Evolutionary conservation across 2,329 filamentous ascomycete species (phyloP).

Genomic region (Epichloe coenophiala): DNA sequence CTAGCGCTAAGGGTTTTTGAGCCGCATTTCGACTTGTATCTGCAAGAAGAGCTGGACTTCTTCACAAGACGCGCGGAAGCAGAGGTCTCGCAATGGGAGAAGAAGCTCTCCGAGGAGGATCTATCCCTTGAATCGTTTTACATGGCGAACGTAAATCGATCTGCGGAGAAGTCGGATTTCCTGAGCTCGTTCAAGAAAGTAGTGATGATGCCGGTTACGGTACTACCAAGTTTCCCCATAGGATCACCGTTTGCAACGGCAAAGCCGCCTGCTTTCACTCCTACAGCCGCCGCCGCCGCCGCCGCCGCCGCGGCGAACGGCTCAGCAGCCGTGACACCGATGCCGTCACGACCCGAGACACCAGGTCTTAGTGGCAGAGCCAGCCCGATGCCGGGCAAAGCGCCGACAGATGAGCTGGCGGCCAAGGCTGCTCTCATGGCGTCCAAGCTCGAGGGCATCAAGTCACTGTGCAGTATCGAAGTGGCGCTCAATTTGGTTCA

Average conservation of each 20-base stretch:
- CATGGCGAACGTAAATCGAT: conserved; percentile 89
- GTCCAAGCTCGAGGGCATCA: conserved; percentile 84
- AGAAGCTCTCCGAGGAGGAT: conserved; percentile 80
- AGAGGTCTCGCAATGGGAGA: conserved; percentile 78
- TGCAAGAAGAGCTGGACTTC: conserved; percentile 79
- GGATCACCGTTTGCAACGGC: conserved; percentile 41
- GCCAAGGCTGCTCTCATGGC: conserved; percentile 98
- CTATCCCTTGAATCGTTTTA: conserved; percentile 84
- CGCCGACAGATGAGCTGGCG: conserved; percentile 79
- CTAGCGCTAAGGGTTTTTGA: conserved; percentile 68
- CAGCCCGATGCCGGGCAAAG: conserved; percentile 39
- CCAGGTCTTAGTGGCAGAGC: conserved; percentile 28
- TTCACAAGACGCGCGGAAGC: conserved; percentile 66
- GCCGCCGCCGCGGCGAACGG: conserved; percentile 13
- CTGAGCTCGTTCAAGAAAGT: conserved; percentile 95
- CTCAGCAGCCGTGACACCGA: conserved; percentile 17
- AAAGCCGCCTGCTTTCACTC: conserved; percentile 19
- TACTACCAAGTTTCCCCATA: conserved; percentile 56
- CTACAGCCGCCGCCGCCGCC: neutral
- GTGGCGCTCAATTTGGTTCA: conserved; percentile 84
- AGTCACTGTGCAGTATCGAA: conserved; percentile 90
- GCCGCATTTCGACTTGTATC: conserved; percentile 83
- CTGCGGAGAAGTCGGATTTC: conserved; percentile 94
- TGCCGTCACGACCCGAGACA: conserved; percentile 35
- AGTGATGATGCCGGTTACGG: conserved; percentile 96